A percentile compares a stretch with the other conserved stretches of the same genome.
Evolutionary conservation across 2,329 filamentous ascomycete species (phyloP).

Genomic region (Aspergillus pseudonomiae): DNA sequence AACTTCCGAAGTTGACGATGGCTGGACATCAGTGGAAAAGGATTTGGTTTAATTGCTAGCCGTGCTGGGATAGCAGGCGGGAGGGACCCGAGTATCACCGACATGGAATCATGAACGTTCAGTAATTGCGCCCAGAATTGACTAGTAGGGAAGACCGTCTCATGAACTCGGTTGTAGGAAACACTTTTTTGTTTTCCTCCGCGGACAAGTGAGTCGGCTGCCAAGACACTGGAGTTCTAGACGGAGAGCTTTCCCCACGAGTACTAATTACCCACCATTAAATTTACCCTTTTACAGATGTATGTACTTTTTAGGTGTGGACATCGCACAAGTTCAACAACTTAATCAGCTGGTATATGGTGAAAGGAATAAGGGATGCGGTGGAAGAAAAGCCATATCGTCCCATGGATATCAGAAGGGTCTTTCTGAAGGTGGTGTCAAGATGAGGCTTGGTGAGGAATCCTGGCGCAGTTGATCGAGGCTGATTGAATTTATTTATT

Average conservation of each 20-base stretch:
- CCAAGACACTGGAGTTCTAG: conserved; percentile 8
- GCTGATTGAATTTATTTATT: background rate
- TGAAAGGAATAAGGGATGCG: background rate
- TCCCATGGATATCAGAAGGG: background rate
- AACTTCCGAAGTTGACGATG: conserved; percentile 8
- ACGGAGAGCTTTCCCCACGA: background rate
- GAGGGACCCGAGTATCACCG: conserved; percentile 21
- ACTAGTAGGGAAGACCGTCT: background rate
- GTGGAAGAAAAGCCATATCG: background rate
- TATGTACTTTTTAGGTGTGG: background rate
- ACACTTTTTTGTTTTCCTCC: background rate
- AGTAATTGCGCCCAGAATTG: background rate
- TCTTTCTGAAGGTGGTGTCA: background rate
- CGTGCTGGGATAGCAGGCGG: conserved; percentile 23
- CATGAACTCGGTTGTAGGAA: background rate
- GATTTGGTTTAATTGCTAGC: conserved; percentile 16
- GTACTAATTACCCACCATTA: background rate
- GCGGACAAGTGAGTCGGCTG: background rate
- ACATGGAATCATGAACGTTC: conserved; percentile 26
- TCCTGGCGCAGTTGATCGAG: background rate
- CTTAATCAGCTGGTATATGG: background rate
- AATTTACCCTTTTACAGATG: background rate
- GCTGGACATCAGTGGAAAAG: conserved; percentile 10
- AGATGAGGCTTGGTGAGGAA: background rate
- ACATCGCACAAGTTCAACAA: background rate